Evolutionary conservation across 139 green algal genomes (phyloP).

Genomic region (Chara braunii): DNA sequence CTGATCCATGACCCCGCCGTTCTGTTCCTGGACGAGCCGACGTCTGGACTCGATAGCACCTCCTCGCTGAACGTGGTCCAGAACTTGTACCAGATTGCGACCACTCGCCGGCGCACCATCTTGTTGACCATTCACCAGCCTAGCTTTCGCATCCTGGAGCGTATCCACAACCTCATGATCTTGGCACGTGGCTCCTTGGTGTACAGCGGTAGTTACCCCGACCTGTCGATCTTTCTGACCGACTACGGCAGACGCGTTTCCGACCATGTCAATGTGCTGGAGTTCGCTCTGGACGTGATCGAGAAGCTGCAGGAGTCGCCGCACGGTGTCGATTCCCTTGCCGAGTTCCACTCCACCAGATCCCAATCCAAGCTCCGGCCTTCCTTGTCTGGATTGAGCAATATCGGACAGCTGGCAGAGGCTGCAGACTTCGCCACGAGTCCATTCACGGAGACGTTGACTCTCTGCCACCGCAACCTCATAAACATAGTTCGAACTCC

Average conservation of each 20-base stretch:
- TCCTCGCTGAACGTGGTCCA: conserved; percentile 52
- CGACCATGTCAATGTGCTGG: conserved; percentile 36
- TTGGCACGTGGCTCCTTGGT: conserved; percentile 8
- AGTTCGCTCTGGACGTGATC: conserved; percentile 38
- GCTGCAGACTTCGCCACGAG: conserved; percentile 7
- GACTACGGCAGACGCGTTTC: conserved; percentile 2
- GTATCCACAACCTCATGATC: conserved; percentile 13
- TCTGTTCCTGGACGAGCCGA: conserved; percentile 73
- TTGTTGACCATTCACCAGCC: conserved; percentile 36
- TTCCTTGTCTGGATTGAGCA: no score
- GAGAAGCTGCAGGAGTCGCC: conserved; percentile 21
- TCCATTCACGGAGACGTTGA: conserved; percentile 28
- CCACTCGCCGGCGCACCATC: conserved; percentile 12
- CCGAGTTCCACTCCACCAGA: no score
- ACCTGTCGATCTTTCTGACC: conserved; percentile 4
- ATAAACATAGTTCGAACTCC: conserved; percentile 41
- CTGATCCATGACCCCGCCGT: conserved; percentile 83
- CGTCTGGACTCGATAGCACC: conserved; percentile 80
- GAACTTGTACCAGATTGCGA: conserved; percentile 33
- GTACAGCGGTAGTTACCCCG: conserved; percentile 14
- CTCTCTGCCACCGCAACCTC: conserved; percentile 33
- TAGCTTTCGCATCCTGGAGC: conserved; percentile 31
- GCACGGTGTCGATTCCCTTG: conserved; percentile 6
- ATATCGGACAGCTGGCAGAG: not conserved
- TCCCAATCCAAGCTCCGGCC: no score